Evolutionary conservation across 768 basidiomycete genomes (phyloP).

Genomic region (Xerocomus spinulosus): DNA sequence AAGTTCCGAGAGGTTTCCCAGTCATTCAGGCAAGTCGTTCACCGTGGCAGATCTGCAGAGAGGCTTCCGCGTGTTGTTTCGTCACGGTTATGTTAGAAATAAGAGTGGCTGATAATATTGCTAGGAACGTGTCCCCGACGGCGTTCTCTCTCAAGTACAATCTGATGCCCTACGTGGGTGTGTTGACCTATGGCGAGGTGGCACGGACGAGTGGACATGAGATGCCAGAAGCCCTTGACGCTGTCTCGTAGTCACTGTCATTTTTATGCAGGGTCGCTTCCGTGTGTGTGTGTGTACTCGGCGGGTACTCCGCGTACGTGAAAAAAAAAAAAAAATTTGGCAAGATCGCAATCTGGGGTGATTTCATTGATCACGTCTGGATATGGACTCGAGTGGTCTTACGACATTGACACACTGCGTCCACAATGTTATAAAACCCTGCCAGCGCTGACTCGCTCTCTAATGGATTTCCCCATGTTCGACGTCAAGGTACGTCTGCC

Average conservation of each 20-base stretch:
- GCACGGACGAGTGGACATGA: conserved; percentile 40
- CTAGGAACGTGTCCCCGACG: conserved; percentile 62
- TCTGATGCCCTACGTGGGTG: conserved; percentile 84
- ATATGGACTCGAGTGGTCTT: not conserved
- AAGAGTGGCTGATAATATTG: not conserved
- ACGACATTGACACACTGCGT: no score
- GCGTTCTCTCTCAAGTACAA: conserved; percentile 81
- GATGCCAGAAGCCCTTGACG: conserved; percentile 31
- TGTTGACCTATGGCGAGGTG: conserved; percentile 74
- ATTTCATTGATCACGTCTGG: conserved; percentile 1
- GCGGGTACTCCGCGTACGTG: conserved; percentile 20
- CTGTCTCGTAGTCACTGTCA: conserved; percentile 31
- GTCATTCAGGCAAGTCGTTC: conserved; percentile 67
- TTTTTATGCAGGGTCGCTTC: no score
- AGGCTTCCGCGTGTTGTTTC: conserved; percentile 18
- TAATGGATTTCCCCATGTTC: conserved; percentile 19
- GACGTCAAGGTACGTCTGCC: conserved; percentile 18
- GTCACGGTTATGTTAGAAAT: not conserved
- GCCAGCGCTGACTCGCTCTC: conserved; percentile 4
- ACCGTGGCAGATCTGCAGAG: conserved; percentile 1
- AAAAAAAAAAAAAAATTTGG: conserved; percentile 11
- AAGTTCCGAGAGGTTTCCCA: conserved; percentile 69
- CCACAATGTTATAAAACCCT: not conserved
- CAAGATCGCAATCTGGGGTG: no score
- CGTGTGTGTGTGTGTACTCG: no score